A percentile compares a stretch with the other conserved stretches of the same genome.
These are phyloP conservation scores for Cichorium intybus DNA, from an alignment of 140 eudicot species.

Conservation along the genomic window DNA sequence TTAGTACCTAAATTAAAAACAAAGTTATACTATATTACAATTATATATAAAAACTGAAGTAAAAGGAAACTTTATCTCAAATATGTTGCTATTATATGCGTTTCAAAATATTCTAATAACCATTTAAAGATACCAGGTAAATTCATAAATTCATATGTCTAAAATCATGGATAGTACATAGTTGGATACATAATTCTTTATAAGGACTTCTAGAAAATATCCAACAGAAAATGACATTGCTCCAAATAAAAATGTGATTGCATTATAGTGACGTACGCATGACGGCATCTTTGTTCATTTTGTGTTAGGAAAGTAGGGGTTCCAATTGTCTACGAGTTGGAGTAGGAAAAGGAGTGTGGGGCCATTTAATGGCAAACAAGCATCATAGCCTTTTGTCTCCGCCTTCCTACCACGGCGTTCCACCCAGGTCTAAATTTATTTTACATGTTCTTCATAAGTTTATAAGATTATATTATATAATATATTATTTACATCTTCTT, in stretches of 20 bases:
- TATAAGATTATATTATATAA: too few species aligned
- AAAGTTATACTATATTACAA: too few species aligned
- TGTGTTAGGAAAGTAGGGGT: background rate
- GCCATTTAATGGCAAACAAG: conserved; percentile 24
- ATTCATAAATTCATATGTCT: too few species aligned
- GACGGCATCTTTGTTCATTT: background rate
- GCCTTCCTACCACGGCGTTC: conserved; percentile 6
- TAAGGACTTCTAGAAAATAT: too few species aligned
- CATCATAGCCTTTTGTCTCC: conserved; percentile 23
- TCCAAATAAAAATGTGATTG: background rate
- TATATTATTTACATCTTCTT: background rate
- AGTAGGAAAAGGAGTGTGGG: conserved; percentile 11
- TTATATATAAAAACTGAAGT: too few species aligned
- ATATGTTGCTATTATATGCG: too few species aligned
- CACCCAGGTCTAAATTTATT: background rate
- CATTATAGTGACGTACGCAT: conserved; percentile 3
- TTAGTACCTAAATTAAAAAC: too few species aligned
- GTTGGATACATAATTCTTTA: background rate
- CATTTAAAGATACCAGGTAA: too few species aligned
- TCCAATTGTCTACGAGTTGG: background rate
- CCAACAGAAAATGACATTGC: background rate
- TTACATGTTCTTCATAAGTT: background rate
- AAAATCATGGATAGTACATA: too few species aligned
- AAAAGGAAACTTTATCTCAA: too few species aligned
- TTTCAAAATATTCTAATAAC: too few species aligned